Percentiles rank a stretch among this genome's conserved stretches.
phyloP scores from a whole-genome alignment of 2,329 filamentous ascomycete species.

The Alternaria arbusti region DNA sequence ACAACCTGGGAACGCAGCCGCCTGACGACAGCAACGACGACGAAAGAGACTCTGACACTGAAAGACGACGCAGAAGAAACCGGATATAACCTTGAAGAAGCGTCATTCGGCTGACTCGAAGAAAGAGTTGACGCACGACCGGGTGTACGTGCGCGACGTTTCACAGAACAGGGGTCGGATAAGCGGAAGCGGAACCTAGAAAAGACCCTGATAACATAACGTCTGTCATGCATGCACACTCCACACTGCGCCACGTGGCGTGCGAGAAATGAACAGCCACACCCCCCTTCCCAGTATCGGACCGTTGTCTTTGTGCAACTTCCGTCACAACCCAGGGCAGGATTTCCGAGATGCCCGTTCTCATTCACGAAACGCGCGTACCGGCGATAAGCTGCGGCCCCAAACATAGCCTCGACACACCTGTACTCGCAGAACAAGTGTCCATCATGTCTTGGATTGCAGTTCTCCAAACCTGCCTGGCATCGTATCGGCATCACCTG shows the following conservation, averaged over 20 bases:
- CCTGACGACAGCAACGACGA: background rate
- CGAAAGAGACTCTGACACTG: background rate
- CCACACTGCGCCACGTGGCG: conserved; percentile 13
- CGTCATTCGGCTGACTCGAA: background rate
- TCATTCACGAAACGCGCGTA: background rate
- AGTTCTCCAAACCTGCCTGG: background rate
- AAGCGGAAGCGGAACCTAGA: background rate
- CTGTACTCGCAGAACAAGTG: background rate
- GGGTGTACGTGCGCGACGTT: conserved; percentile 10
- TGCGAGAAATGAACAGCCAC: background rate
- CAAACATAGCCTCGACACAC: background rate
- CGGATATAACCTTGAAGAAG: background rate
- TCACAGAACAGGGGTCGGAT: background rate
- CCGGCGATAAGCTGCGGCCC: background rate
- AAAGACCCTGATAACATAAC: conserved; percentile 1
- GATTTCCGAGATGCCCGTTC: background rate
- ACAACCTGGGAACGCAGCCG: background rate
- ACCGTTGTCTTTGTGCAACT: background rate
- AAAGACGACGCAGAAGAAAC: background rate
- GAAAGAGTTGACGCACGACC: background rate
- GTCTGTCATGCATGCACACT: background rate
- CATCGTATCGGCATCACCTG: conserved; percentile 5
- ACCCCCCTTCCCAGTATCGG: background rate
- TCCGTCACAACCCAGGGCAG: background rate
- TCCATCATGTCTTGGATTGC: background rate